These are phyloP conservation scores for Stephania cephalantha DNA, from an alignment of 164 flowering plant species.

Conservation along the genomic window DNA sequence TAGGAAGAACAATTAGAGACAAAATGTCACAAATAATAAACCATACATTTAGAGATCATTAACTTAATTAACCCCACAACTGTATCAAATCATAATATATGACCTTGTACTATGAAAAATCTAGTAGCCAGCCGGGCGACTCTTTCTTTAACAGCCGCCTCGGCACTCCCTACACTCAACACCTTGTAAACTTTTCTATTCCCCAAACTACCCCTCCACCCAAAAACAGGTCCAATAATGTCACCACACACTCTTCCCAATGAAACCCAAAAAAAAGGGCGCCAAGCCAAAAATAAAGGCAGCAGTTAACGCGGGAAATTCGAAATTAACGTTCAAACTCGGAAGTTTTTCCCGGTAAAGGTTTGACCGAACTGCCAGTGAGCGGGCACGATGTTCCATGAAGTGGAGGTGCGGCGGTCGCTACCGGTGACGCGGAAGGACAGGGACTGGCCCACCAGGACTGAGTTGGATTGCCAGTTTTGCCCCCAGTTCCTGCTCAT, in stretches of 20 bases:
- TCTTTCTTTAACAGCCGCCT: not conserved
- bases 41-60: not conserved
- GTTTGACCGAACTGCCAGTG: constrained; percentile 86
- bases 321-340: constrained; percentile 29
- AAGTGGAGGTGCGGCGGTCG: constrained; percentile 59
- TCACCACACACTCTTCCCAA: not conserved
- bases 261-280: not conserved
- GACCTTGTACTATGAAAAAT: not conserved
- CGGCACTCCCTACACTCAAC: not conserved
- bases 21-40: not conserved
- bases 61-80: not conserved
- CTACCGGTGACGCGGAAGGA: constrained; percentile 71
- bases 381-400: constrained; percentile 62
- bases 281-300: not conserved
- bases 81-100: not conserved
- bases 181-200: not conserved
- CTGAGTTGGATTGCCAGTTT: constrained; percentile 64
- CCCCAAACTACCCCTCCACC: not conserved
- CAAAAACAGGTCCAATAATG: not conserved
- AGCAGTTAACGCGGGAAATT: not conserved
- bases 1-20: too few relatives aligned
- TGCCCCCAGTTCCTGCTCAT: constrained; percentile 85
- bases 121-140: not conserved
- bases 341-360: constrained; percentile 64
- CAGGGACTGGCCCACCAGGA: constrained; percentile 60